Evolutionary conservation across 345 rosid genomes (phyloP), one percentile per base, ranked within the genome.

Genomic region (Toxicodendron radicans): DNA sequence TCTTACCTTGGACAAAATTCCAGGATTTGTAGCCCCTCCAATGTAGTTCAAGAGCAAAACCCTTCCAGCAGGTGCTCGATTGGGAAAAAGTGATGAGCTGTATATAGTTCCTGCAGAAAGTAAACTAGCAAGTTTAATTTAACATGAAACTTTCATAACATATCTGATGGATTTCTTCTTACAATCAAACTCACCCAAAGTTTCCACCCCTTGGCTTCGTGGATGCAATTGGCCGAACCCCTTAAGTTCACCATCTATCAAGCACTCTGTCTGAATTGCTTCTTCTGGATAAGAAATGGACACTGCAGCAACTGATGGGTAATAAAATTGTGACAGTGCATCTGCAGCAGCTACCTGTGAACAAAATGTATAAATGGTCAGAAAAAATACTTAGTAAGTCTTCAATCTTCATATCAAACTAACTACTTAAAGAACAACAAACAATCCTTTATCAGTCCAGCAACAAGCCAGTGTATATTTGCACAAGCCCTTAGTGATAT

Each of bases 141-240:
- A 38, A 33, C 54, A 57, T 45, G 11, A 67, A 57, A 53, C 30
- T 41, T 32, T 69, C 21, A 9, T 14, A 11, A 14, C 13, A 54
- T 4, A 7, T 14, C 17, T 41, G 58, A 45, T 38, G 64, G 14
- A 6, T n/a, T 6, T 35, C 7, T 27, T 38, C 68, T 43, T 14
- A 3, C 9, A 5, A 48, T 10, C 49, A 64, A 54, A 30, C n/a
- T 54, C 80, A 93, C 98, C 99, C 62, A 95, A 80, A 68, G 99
- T 93, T 87, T 95, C 99, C 71, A 93, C 92, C 70, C 97, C 96
- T 86, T 95, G 99, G 71, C 93, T 95, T 68, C 98, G 93, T 54
- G 98, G 99, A 88, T 91, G 98, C 83, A 95, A 77, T 79, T 92
- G 98, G 64, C 99, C 99, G 74, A 93, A 96, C 14, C 99, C 98